phyloP scores from a whole-genome alignment of 768 basidiomycete genomes.

The Auriculariales sp. region DNA sequence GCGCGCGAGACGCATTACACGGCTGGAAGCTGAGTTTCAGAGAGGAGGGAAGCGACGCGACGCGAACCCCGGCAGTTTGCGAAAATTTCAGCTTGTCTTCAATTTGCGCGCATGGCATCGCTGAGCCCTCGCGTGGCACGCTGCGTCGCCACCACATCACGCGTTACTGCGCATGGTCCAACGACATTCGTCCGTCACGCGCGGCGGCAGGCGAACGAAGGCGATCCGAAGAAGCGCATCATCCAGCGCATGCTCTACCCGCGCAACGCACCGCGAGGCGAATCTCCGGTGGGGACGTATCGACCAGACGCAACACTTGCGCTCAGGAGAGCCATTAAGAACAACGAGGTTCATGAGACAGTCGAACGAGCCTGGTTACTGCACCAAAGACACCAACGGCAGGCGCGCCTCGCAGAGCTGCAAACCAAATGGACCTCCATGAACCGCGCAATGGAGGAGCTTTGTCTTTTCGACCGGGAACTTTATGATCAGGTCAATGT shows the following conservation, averaged over 20 bases:
- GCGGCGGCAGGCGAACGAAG: conserved; percentile 23
- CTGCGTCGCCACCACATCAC: background rate
- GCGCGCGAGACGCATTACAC: background rate
- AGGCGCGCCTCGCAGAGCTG: conserved; percentile 52
- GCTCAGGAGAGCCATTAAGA: conserved; percentile 73
- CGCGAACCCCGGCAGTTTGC: background rate
- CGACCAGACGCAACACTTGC: conserved; percentile 65
- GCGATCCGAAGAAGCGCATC: conserved; percentile 52
- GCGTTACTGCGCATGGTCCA: background rate
- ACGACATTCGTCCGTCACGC: conserved; percentile 25
- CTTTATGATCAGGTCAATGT: conserved; percentile 52
- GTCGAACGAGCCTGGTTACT: conserved; percentile 85
- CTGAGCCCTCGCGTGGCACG: background rate
- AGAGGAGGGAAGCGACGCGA: background rate
- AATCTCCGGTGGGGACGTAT: conserved; percentile 73
- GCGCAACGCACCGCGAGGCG: conserved; percentile 48
- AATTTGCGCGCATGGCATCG: too few relatives aligned
- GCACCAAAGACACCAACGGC: conserved; percentile 59
- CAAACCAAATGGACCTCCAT: conserved; percentile 69
- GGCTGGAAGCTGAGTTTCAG: background rate
- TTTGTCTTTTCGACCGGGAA: conserved; percentile 16
- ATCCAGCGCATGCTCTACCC: conserved; percentile 77
- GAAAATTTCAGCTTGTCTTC: too few relatives aligned
- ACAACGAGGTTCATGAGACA: conserved; percentile 79
- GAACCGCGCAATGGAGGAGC: conserved; percentile 72